A percentile compares a stretch with the other conserved stretches of the same genome.
Evolutionary conservation across 1,284 basidiomycete species (phyloP).

Genomic region (Amylostereum areolatum): DNA sequence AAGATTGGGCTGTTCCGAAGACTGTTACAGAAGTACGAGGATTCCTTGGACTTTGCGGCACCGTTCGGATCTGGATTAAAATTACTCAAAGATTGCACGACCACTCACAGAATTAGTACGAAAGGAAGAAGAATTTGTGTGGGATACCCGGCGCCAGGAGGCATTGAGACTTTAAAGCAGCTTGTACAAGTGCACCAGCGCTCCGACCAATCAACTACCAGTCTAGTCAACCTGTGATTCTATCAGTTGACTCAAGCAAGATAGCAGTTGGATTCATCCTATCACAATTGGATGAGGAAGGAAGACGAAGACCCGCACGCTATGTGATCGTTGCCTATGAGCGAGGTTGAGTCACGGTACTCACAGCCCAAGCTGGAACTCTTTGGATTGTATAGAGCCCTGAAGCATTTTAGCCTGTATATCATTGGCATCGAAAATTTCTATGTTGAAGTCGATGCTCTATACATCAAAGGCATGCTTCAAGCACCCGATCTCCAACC

Average conservation of each 20-base stretch:
- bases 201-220: conserved; percentile 23
- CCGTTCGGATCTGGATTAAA: conserved; percentile 24
- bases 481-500: conserved; percentile 29
- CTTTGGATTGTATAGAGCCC: conserved; percentile 29
- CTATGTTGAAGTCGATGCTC: conserved; percentile 30
- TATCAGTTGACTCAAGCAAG: too few species aligned
- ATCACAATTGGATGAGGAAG: conserved; percentile 19
- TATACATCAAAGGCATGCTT: conserved; percentile 33
- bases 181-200: conserved; percentile 17
- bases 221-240: conserved; percentile 17
- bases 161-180: conserved; percentile 24
- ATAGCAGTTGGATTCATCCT: conserved; percentile 28
- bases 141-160: conserved; percentile 16
- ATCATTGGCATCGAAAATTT: conserved; percentile 26
- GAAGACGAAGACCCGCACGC: not conserved
- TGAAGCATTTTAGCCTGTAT: conserved; percentile 20
- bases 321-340: conserved; percentile 25
- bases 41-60: conserved; percentile 23
- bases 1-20: conserved; percentile 18
- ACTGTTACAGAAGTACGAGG: conserved; percentile 20
- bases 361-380: conserved; percentile 37
- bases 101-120: conserved; percentile 20
- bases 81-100: conserved; percentile 18
- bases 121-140: conserved; percentile 19
- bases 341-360: conserved; percentile 28